These are phyloP conservation scores for Saccharomyces hybrid DNA, from an alignment of 1,139 yeast genomes.

Conservation along the genomic window DNA sequence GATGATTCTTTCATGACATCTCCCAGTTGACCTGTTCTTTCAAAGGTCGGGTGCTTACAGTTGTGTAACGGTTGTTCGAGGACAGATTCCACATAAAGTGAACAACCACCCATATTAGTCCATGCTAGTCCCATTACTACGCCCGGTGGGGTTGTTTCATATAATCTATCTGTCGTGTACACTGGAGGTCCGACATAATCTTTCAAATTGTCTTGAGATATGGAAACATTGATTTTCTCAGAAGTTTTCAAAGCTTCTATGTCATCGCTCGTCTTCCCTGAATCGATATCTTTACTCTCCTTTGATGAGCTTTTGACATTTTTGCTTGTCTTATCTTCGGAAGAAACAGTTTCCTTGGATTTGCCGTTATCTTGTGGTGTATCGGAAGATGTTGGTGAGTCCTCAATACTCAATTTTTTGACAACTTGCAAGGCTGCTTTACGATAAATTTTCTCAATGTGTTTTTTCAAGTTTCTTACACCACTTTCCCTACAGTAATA, in stretches of 20 bases:
- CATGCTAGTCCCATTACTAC: slow-evolving; percentile 96
- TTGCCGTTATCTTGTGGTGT: slow-evolving; percentile 7
- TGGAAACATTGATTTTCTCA: slow-evolving; percentile 44
- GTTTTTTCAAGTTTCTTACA: slow-evolving; percentile 83
- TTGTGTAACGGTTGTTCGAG: slow-evolving; percentile 67
- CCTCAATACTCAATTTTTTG: slow-evolving; percentile 44
- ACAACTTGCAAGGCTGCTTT: slow-evolving; percentile 84
- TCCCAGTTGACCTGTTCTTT: slow-evolving; percentile 87
- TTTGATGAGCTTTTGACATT: slow-evolving; percentile 26
- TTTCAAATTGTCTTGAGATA: slow-evolving; percentile 60
- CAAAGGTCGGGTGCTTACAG: slow-evolving; percentile 45
- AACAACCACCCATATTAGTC: slow-evolving; percentile 88
- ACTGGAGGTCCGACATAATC: slow-evolving; percentile 94
- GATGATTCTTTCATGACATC: slow-evolving; percentile 98
- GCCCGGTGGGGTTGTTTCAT: slow-evolving; percentile 85
- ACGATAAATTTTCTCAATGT: slow-evolving; percentile 83
- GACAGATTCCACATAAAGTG: slow-evolving; percentile 89
- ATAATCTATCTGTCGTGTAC: slow-evolving; percentile 71
- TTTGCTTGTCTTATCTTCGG: slow-evolving; percentile 18
- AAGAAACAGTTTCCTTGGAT: slow-evolving; percentile 8
- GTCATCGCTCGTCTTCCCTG: slow-evolving; percentile 29
- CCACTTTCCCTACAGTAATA: slow-evolving; percentile 95
- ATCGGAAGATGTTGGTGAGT: slow-evolving; percentile 13
- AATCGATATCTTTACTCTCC: slow-evolving; percentile 30
- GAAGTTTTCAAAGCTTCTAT: slow-evolving; percentile 33